Evolutionary conservation across 495 filamentous ascomycete genomes (phyloP).

Genomic region (Ramalina intermedia): DNA sequence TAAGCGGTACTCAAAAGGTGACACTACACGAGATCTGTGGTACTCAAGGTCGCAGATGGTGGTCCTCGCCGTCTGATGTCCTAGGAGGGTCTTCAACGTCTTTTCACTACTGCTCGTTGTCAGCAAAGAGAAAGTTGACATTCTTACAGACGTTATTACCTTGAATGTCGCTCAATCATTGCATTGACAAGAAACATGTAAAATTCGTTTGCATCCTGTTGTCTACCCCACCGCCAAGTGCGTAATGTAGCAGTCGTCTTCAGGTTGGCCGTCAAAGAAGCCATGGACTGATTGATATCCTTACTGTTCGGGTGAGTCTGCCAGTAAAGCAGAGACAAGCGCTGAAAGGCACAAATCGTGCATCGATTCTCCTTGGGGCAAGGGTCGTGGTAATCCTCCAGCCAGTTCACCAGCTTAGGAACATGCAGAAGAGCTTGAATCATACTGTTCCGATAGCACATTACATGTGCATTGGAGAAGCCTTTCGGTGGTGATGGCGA

Average conservation of each 20-base stretch:
- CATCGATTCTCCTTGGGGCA: not conserved
- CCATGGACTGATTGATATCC: not conserved
- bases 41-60: not conserved
- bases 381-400: slow-evolving; percentile 10
- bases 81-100: not conserved
- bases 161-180: not conserved
- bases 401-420: slow-evolving; percentile 26
- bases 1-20: not conserved
- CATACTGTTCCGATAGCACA: slow-evolving; percentile 31
- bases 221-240: not conserved
- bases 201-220: slow-evolving; percentile 1
- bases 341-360: not conserved
- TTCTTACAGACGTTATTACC: not conserved
- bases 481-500: not conserved
- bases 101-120: not conserved
- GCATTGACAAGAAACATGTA: not conserved
- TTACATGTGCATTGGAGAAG: slow-evolving; percentile 2
- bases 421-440: slow-evolving; percentile 29
- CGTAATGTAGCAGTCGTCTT: not conserved
- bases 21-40: not conserved
- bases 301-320: not conserved
- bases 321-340: slow-evolving; percentile 13
- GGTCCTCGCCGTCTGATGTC: not conserved
- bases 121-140: not conserved
- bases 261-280: not conserved